These are phyloP conservation scores for Coniochaeta prunicola DNA, from an alignment of 2,329 filamentous ascomycete genomes.

Conservation along the genomic window DNA sequence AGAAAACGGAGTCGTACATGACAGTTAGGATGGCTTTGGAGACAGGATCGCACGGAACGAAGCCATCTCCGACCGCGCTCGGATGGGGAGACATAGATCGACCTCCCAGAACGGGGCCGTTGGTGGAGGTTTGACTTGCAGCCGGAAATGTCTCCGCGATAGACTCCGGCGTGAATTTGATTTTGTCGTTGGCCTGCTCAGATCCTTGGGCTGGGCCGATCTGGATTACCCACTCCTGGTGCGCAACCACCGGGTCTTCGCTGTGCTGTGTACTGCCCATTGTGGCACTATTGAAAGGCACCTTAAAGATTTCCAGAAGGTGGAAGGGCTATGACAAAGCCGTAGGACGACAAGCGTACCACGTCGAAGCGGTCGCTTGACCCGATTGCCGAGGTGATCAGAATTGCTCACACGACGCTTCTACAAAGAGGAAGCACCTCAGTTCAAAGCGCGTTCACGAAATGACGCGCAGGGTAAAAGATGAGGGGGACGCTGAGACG, in stretches of 20 bases:
- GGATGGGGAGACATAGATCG: not conserved
- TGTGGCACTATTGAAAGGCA: not conserved
- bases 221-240: not conserved
- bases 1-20: not conserved
- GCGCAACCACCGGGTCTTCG: not conserved
- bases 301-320: not conserved
- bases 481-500: not conserved
- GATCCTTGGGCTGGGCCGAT: not conserved
- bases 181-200: not conserved
- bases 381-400: not conserved
- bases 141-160: not conserved
- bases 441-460: too few species aligned
- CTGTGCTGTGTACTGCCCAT: not conserved
- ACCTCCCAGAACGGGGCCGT: not conserved
- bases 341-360: not conserved
- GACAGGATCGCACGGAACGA: not conserved
- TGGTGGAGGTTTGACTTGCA: not conserved
- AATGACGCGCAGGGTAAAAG: too few species aligned
- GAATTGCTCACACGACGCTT: not conserved
- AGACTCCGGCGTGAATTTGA: not conserved
- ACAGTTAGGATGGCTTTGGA: not conserved
- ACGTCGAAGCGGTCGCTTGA: not conserved
- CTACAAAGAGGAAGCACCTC: not conserved
- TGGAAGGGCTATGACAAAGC: not conserved
- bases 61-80: not conserved